phyloP scores from a whole-genome alignment of 441 rosid species.

The Erodium moschatum region DNA sequence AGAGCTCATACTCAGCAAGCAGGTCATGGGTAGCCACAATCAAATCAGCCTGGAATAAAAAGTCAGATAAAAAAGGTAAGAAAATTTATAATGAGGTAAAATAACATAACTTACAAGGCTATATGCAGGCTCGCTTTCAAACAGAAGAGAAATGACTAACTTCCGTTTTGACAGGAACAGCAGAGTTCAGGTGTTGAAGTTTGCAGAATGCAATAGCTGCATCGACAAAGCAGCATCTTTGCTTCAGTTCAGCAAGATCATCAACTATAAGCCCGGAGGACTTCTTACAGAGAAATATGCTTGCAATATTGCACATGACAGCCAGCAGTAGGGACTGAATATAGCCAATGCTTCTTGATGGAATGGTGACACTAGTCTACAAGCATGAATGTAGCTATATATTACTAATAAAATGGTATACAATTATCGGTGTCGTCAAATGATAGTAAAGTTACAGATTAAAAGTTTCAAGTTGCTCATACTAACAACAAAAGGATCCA shows the following conservation, averaged over 20 bases:
- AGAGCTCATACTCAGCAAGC: conserved; percentile 91
- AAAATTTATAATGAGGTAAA: conserved; percentile 15
- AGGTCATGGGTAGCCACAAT: conserved; percentile 80
- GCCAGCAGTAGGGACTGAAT: conserved; percentile 72
- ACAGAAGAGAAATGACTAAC: conserved; percentile 35
- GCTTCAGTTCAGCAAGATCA: conserved; percentile 63
- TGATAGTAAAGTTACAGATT: not conserved
- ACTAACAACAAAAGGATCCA: conserved; percentile 8
- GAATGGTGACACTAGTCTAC: conserved; percentile 46
- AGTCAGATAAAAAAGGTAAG: conserved; percentile 7
- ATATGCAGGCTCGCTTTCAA: not conserved
- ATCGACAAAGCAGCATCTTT: conserved; percentile 58
- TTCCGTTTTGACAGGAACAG: conserved; percentile 57
- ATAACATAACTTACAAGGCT: conserved; percentile 3
- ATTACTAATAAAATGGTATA: conserved; percentile 11
- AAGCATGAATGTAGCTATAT: conserved; percentile 28
- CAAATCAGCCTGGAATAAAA: conserved; percentile 60
- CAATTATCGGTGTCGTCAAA: conserved; percentile 2
- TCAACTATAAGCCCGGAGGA: conserved; percentile 36
- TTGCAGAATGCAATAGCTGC: conserved; percentile 90
- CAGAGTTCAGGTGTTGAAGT: conserved; percentile 74
- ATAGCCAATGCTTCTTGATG: conserved; percentile 41
- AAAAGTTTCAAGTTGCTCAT: conserved; percentile 1
- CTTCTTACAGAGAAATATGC: conserved; percentile 51
- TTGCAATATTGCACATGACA: conserved; percentile 68